Evolutionary conservation across 1,139 yeast species (phyloP).

Genomic region (Kazachstania sp.): DNA sequence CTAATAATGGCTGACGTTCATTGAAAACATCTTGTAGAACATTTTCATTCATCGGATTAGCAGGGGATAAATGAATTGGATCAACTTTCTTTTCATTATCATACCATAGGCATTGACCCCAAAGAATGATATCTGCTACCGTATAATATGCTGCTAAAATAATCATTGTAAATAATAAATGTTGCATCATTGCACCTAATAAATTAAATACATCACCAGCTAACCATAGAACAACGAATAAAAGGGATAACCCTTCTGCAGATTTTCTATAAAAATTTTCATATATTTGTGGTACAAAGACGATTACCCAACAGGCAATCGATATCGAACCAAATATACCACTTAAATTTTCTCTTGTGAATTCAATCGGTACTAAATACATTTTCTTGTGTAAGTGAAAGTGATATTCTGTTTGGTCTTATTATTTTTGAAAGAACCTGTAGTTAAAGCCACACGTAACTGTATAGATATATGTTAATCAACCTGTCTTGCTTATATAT

Average conservation of each 20-base stretch:
- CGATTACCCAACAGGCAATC: constrained; percentile 95
- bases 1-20: constrained; percentile 32
- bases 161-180: constrained; percentile 87
- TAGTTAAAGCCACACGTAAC: no score
- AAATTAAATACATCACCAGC: constrained; percentile 89
- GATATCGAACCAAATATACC: constrained; percentile 90
- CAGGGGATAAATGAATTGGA: constrained; percentile 78
- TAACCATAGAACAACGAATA: constrained; percentile 78
- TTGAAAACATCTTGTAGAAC: constrained; percentile 48
- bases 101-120: constrained; percentile 74
- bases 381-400: no score
- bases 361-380: constrained; percentile 46
- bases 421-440: no score
- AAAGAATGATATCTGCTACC: constrained; percentile 72
- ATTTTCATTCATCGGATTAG: constrained; percentile 72
- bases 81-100: constrained; percentile 42
- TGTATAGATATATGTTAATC: no score
- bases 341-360: constrained; percentile 72
- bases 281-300: constrained; percentile 92
- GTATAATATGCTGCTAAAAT: constrained; percentile 87
- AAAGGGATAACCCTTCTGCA: constrained; percentile 76
- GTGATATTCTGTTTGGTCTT: no score
- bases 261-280: constrained; percentile 80
- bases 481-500: no score
- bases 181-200: constrained; percentile 78